Conservation (phyloP, 176 grass and related monocot species). For the maize (Zea mays) region DNA sequence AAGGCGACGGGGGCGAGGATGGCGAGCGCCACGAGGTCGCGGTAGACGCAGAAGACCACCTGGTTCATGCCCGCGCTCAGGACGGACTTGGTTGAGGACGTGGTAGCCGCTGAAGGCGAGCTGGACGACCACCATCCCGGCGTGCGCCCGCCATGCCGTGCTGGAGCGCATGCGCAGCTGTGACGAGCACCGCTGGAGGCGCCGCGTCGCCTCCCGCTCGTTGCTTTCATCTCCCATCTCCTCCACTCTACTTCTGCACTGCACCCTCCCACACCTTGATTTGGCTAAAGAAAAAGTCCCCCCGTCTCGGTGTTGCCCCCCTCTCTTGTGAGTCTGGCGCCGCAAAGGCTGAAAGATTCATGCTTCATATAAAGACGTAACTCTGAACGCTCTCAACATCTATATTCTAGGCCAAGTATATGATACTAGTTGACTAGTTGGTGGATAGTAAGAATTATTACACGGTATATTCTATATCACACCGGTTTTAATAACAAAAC, state of each 20-base stretch:
- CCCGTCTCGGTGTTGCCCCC: too few relatives aligned
- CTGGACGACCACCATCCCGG: slow-evolving; percentile 72
- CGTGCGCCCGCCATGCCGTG: slow-evolving; percentile 70
- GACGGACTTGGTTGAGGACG: slow-evolving; percentile 94
- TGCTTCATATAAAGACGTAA: too few relatives aligned
- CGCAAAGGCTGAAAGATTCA: too few relatives aligned
- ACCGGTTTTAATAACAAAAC: too few relatives aligned
- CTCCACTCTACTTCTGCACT: not conserved
- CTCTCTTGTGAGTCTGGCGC: too few relatives aligned
- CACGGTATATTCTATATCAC: too few relatives aligned
- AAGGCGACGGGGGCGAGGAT: slow-evolving; percentile 74
- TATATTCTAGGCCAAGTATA: too few relatives aligned
- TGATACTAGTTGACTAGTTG: too few relatives aligned
- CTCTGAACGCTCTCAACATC: too few relatives aligned
- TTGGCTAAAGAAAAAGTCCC: not conserved
- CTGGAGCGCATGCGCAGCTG: slow-evolving; percentile 37
- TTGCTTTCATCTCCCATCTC: not conserved
- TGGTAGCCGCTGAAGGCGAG: slow-evolving; percentile 84
- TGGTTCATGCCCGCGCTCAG: slow-evolving; percentile 97
- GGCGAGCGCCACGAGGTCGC: slow-evolving; percentile 71
- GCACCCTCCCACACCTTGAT: not conserved
- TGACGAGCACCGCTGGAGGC: not conserved
- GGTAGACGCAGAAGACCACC: slow-evolving; percentile 95
- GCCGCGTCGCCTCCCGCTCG: not conserved
- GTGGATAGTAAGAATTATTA: too few relatives aligned